A percentile compares a stretch with the other conserved stretches of the same genome.
Conservation (phyloP, 176 grass and related monocot species). For the Musa beccarii region DNA sequence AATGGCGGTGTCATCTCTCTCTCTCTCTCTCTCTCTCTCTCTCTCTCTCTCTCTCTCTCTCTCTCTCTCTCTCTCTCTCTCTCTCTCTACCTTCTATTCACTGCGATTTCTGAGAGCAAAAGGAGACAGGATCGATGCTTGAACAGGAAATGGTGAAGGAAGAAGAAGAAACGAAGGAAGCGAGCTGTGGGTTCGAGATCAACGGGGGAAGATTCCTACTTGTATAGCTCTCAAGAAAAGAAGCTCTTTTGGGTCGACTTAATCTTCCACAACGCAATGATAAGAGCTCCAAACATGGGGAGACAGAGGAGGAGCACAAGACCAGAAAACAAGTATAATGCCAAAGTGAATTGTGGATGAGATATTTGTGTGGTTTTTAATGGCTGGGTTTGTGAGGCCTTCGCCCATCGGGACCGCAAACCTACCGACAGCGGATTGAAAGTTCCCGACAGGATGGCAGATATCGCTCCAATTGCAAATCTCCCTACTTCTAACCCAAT, state of each 20-base stretch:
- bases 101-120: background rate
- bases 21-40: background rate
- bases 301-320: background rate
- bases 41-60: background rate
- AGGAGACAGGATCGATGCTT: background rate
- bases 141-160: background rate
- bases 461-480: conserved; percentile 1
- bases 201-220: background rate
- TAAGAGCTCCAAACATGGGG: background rate
- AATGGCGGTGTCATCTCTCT: background rate
- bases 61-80: background rate
- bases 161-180: background rate
- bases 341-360: no score
- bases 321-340: background rate
- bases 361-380: background rate
- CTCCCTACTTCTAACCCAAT: background rate
- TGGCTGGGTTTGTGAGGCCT: background rate
- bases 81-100: background rate
- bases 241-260: background rate
- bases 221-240: conserved; percentile 2
- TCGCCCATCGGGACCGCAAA: conserved; percentile 1
- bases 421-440: conserved; percentile 8
- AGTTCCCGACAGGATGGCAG: conserved; percentile 7
- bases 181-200: background rate
- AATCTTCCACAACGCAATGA: background rate